Evolutionary conservation across 2,329 filamentous ascomycete genomes (phyloP), one percentile per base, ranked within the genome.

Genomic region (Pezicula carpinea): DNA sequence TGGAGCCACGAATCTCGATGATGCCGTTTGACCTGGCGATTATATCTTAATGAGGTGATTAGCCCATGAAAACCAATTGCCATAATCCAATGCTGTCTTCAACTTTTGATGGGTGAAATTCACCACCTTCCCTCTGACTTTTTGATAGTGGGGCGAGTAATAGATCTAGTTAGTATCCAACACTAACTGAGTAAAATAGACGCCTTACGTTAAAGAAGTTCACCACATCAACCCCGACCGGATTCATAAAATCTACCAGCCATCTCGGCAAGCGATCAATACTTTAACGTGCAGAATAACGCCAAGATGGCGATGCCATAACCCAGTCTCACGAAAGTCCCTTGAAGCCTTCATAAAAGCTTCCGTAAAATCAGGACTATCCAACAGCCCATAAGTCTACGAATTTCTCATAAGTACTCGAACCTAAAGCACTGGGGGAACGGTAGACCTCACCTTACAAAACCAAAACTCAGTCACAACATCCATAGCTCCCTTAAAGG

Each of bases 401-500:
- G 23, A 3, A 29, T 13, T 10, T 11, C 26, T 13, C 8, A 13
- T 29, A 8, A 29, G 26, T 11, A 10, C 26, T 29, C 26, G 6
- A 6, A 26, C 10, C 23, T 26, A 26, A 26, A 26, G 23, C 23
- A 23, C 5, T 23, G 5, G 8, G 8, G 22, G 22, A 23, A 23
- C 8, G 22, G 5, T 5, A 23, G 5, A 23, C 26, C 6, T 11
- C 4, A 29, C 26, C 21, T 49, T 48, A 19, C 49, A 38, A 23
- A 53, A 51, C 4, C 40, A 43, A 38, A 49, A 55, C 18, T 48
- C 41, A 6, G 53, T 53, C 3, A 51, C 48, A 10, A 55, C 48
- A 46, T 55, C 53, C 13, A 44, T 50, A 32, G 53, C 48, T 11
- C n/a, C n/a, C n/a, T n/a, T n/a, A n/a, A 55, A 34, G 6, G 44